Evolutionary conservation across 257 asterid species (phyloP), one percentile per base, ranked within the genome.

Genomic region (Solanum ossicruentum): DNA sequence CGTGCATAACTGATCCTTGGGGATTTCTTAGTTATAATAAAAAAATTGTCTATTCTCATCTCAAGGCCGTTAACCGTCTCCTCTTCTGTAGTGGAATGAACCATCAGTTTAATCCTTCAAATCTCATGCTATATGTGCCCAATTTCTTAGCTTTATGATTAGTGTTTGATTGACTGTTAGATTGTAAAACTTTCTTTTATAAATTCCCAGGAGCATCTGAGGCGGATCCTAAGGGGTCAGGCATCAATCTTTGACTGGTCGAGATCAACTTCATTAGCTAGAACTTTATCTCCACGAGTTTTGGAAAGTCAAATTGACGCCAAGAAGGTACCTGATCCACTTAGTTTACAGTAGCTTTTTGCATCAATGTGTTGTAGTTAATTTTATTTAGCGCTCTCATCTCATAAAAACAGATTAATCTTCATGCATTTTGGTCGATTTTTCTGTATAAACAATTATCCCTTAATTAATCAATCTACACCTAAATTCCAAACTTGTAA

Each of bases 241-340:
- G 93, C 98, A 57, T 94, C 98, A 28, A 87, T 95, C 57, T 97
- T 97, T 90, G 98, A 93, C 91, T 94, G 98, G 98, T 95, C 99
- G 86, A 94, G 99, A 89, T 94, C 99, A 52, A 89, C 94, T 88
- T 95, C 98, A 86, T 90, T 97, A 91, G 99, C 99, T 10, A 93
- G 97, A 88, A 95, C 98, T 72, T 94, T 97, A 61, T 97, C 99
- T 86, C 99, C 99, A 57, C 93, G 98, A 84, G 97, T 95, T 88
- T 90, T 97, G 94, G 99, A 97, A 92, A 97, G 99, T 89, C 99
- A 95, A 91, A 92, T 95, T 89, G 99, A 95, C 90, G 98, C 98
- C 85, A 95, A 95, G 91, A 97, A 97, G 99, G 99, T 95, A 89
- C 17, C 16, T 83, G 66, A 43, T 78, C 66, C 66, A 52, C 49